Base-by-base conservation (phyloP, 345 rosid species). In the Eucalyptus regnans region DNA sequence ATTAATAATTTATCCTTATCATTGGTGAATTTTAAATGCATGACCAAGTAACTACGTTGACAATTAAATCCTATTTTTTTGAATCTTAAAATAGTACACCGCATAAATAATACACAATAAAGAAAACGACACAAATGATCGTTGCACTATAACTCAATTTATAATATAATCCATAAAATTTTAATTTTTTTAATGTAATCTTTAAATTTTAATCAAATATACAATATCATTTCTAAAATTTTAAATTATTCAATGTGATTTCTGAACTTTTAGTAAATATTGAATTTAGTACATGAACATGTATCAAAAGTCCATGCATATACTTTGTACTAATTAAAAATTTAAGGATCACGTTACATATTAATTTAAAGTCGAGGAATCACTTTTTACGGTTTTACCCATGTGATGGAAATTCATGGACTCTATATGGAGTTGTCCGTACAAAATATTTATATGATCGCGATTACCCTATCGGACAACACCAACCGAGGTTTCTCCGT, bases 201-300 rank as follows among this genome's bases (percentile, higher is more conserved):
- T 7, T 52, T 52, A 2, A 52, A 52, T 8, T 52, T 52, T 52
- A 18, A 18, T 23, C 27, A 56, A 56, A 17, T 22, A 23, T 56
- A 1, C 0, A 1, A 56, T 56, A 56, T 23, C 27, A 56, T 9
- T 23, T 1, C 1, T 23, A 23, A 56, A 56, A 4, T 56, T 56
- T 56, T 56, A 56, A 56, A 22, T 22, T 23, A 22, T 56, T 23
- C 1, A 23, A 23, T 56, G 0, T 0, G 2, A 22, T 56, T 23
- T 23, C 0, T 2, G 0, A 56, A 56, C 0, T 56, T 22, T 56
- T 8, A 23, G 3, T 22, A 56, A 0, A 56, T 56, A 22, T 56
- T 9, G 3, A 56, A 18, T 52, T 52, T 52, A 52, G 1, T 18
- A 4, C 8, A 52, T 52, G 1, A 9, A 52, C 9, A 18, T 52